Conservation (phyloP, 164 flowering plant genomes). For the Umbilicus rupestris region DNA sequence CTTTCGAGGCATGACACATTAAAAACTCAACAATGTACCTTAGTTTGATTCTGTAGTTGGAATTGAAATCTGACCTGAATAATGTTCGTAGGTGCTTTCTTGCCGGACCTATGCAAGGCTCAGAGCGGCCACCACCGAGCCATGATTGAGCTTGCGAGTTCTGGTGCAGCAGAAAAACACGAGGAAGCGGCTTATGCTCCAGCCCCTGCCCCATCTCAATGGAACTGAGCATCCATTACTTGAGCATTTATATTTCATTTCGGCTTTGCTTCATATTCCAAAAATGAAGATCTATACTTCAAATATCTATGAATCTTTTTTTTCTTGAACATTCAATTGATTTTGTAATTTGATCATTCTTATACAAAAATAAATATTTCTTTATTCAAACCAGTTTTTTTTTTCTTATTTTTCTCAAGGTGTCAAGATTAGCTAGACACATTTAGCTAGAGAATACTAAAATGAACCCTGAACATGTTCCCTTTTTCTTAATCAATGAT, state of each 20-base stretch:
- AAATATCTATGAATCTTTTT: not conserved
- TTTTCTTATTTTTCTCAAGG: not conserved
- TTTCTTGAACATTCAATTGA: not conserved
- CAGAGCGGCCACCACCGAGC: conserved; percentile 6
- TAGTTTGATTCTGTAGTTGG: not conserved
- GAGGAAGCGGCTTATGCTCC: conserved; percentile 1
- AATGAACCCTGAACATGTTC: no score
- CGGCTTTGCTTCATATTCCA: not conserved
- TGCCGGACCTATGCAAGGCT: conserved; percentile 5
- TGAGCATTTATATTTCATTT: not conserved
- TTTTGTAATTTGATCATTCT: not conserved
- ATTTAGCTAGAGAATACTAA: no score
- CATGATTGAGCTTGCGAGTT: conserved; percentile 1
- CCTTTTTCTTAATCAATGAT: no score
- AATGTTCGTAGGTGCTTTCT: not conserved
- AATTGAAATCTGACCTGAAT: not conserved
- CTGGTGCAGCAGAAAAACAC: not conserved
- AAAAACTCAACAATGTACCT: not conserved
- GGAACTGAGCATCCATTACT: not conserved
- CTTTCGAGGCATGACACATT: no score
- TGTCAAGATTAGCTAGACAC: not conserved
- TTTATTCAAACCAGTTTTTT: no score
- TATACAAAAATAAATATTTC: not conserved
- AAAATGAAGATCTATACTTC: not conserved
- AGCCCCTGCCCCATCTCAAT: not conserved